These are phyloP conservation scores for Oligophagozyma castellii DNA, from an alignment of 1,139 yeast species.

Conservation along the genomic window DNA sequence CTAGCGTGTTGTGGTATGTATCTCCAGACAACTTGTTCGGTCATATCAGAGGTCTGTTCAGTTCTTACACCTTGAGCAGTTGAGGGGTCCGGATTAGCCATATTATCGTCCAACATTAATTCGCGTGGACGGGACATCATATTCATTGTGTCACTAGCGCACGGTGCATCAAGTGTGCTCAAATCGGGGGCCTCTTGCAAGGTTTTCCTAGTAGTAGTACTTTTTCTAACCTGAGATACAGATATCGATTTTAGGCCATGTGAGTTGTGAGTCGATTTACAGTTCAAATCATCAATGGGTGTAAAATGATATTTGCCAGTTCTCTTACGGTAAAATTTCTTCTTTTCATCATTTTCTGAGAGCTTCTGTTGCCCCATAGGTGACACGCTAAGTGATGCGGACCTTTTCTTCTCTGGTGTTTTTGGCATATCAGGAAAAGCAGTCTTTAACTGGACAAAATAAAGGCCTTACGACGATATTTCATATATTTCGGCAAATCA, in stretches of 20 bases:
- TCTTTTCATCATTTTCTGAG: constrained; percentile 4
- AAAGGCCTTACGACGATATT: too few relatives aligned
- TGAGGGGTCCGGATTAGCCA: background rate
- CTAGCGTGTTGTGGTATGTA: constrained; percentile 16
- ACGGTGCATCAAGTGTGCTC: background rate
- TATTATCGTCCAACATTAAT: background rate
- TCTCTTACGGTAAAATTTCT: constrained; percentile 4
- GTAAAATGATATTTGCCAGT: constrained; percentile 19
- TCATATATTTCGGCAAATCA: too few relatives aligned
- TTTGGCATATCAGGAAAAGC: too few relatives aligned
- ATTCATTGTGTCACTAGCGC: background rate
- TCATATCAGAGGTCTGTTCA: background rate
- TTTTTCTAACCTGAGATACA: constrained; percentile 20
- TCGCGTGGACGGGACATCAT: background rate
- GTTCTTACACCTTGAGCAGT: constrained; percentile 1
- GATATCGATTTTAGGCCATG: constrained; percentile 19
- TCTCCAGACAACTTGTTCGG: constrained; percentile 22
- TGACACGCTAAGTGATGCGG: constrained; percentile 9
- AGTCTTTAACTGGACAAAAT: too few relatives aligned
- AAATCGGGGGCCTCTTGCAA: constrained; percentile 1
- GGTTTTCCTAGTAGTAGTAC: constrained; percentile 6
- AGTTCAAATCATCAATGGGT: constrained; percentile 16
- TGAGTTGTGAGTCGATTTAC: constrained; percentile 4
- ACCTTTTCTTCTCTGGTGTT: constrained; percentile 14
- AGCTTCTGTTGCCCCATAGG: too few relatives aligned